Percentiles rank a stretch among this genome's conserved stretches.
Evolutionary conservation across 768 basidiomycete species (phyloP).

Genomic region (Xerocomellus amylosporus): DNA sequence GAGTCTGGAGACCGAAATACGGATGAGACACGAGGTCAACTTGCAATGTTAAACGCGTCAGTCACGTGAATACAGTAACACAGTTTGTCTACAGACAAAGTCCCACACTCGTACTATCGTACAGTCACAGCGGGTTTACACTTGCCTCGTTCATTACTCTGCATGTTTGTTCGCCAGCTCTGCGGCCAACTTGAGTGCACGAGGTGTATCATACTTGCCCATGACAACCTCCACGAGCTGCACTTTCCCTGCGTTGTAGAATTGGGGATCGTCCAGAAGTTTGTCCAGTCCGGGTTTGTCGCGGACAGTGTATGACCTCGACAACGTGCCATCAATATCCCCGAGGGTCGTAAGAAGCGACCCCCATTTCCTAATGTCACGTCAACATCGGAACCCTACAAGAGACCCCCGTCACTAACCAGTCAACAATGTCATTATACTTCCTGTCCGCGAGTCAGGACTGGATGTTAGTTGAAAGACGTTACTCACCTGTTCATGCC

Average conservation of each 20-base stretch:
- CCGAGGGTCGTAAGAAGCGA: conserved; percentile 59
- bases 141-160: conserved; percentile 17
- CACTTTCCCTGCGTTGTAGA: conserved; percentile 62
- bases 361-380: conserved; percentile 54
- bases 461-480: neutral
- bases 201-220: conserved; percentile 69
- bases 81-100: neutral
- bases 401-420: conserved; percentile 37
- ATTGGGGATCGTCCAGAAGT: conserved; percentile 61
- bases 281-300: conserved; percentile 64
- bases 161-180: conserved; percentile 26
- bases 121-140: conserved; percentile 9
- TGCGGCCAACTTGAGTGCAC: conserved; percentile 53
- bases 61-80: conserved; percentile 23
- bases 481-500: conserved; percentile 49
- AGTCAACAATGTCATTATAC: conserved; percentile 85
- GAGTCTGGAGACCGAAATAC: no score
- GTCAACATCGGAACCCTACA: neutral
- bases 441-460: conserved; percentile 39
- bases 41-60: conserved; percentile 22
- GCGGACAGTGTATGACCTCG: conserved; percentile 62
- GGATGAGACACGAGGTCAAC: conserved; percentile 5
- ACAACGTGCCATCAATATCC: conserved; percentile 45
- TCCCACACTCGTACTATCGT: neutral
- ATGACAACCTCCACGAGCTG: conserved; percentile 82